Evolutionary conservation across 2,329 filamentous ascomycete species (phyloP), one percentile per base, ranked within the genome.

Genomic region (Diaporthe citriasiana): DNA sequence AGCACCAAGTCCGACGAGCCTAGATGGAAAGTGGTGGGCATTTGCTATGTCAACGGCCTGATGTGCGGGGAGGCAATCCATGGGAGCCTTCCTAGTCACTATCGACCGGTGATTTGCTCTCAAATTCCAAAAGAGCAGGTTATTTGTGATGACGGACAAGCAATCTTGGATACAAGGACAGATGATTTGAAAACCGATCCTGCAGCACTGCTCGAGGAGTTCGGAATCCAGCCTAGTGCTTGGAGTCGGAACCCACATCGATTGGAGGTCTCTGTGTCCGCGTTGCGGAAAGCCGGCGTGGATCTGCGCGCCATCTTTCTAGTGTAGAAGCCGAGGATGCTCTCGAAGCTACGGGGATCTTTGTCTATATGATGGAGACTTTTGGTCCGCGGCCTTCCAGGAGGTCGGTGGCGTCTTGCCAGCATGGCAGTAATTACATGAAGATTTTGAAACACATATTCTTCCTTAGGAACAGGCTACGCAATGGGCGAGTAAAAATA

Each of bases 21-120:
- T 19, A 17, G n/a, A 42, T 60, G 57, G 38, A 60, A 59, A 42
- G 35, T 60, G n/a, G 57, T 60, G n/a, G 57, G 35, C 19, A 13
- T 8, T 25, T 40, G 13, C 38, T 60, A 60, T 9, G 8, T 19
- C n/a, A 17, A 60, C 15, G 57, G 57, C 38, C 57, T 60, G 0
- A 60, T 60, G 57, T 42, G n/a, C 8, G 38, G 57, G 6, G 57
- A 60, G 57, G 57, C 38, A 27, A 45, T 63, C 15, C 30, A 63
- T 30, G 38, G 17, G 25, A 30, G 15, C 15, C n/a, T 63, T 3
- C 25, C 38, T 15, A 63, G 38, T 22, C 17, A 63, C 38, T 63
- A 45, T 30, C 25, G 38, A 1, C 3, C 25, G 22, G n/a, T 63
- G 1, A 0, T 3, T 4, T 6, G 25, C 17, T 0, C 1, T 3